These are phyloP conservation scores for Pythium graminicola DNA, from an alignment of 352 stramenopile species.

Conservation along the genomic window DNA sequence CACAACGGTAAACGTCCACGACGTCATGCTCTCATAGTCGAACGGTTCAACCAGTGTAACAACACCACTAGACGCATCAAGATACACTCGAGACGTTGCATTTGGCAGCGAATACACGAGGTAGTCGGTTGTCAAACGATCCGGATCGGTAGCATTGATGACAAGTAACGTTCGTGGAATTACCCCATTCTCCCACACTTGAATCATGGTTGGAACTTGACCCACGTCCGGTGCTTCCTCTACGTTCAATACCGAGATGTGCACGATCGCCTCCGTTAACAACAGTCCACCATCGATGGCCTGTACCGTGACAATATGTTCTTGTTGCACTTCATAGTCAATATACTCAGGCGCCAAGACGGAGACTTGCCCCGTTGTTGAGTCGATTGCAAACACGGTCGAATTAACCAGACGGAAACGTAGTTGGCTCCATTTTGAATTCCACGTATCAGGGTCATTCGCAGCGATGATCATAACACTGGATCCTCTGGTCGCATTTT, in stretches of 20 bases:
- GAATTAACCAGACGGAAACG: conserved; percentile 17
- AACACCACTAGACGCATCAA: conserved; percentile 14
- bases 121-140: conserved; percentile 28
- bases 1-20: neutral
- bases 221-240: conserved; percentile 18
- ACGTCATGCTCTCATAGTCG: conserved; percentile 17
- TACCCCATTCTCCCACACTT: conserved; percentile 29
- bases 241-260: conserved; percentile 26
- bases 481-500: conserved; percentile 15
- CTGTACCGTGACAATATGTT: conserved; percentile 23
- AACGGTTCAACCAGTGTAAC: conserved; percentile 21
- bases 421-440: conserved; percentile 13
- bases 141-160: conserved; percentile 41
- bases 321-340: conserved; percentile 27
- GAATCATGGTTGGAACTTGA: neutral
- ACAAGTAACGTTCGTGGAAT: conserved; percentile 33
- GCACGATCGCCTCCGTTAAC: conserved; percentile 16
- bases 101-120: conserved; percentile 11
- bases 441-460: conserved; percentile 15
- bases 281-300: conserved; percentile 29
- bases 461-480: conserved; percentile 13
- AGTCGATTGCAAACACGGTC: conserved; percentile 14
- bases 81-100: neutral
- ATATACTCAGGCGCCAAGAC: conserved; percentile 14
- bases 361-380: conserved; percentile 6